Evolutionary conservation across 768 basidiomycete genomes (phyloP), one percentile per base, ranked within the genome.

Genomic region (Cystofilobasidium capitatum): DNA sequence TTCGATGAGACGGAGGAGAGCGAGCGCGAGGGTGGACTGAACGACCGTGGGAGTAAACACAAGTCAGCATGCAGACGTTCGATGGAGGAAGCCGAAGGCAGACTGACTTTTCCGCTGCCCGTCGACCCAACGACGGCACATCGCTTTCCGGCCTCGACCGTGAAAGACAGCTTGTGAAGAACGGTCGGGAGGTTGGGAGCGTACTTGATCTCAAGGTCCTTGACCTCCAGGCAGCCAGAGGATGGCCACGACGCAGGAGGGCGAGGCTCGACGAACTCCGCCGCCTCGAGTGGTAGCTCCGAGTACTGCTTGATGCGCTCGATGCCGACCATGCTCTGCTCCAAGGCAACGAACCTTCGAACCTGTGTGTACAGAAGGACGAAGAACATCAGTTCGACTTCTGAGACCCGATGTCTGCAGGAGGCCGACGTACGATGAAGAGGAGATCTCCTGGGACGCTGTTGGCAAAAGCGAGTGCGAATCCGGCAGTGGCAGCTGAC

Each of bases 1-100:
- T 73, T 93, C 89, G n/a, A 93, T 89, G 74, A 91, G 89, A 29
- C 88, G 83, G 83, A 93, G 91, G 79, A 91, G 88, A 10, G 87
- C 87, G 16, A 91, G 79, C 0, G 89, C 89, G 16, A 47, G 57
- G 13, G 51, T 62, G 0, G 58, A 68, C 44, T 62, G 59, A n/a
- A n/a, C n/a, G n/a, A n/a, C n/a, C n/a, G n/a, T 2, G 24, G 14
- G 36, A 59, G 36, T 42, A 1, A 64, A 35, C 24, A 36, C 51
- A 26, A 14, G 3, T 33, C 49, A 26, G 49, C 5, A 26, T 22
- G 24, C 33, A 45, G 29, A n/a, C 20, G 22, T 16, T 22, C 16
- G 36, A 22, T 14, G 40, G 26, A 3, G n/a, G 20, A 57, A 24
- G 20, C 14, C 22, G 16, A 12, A 33, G 5, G 33, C 13, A 14